Base-by-base conservation (phyloP, 306 rosid species). In the Quercus robur region DNA sequence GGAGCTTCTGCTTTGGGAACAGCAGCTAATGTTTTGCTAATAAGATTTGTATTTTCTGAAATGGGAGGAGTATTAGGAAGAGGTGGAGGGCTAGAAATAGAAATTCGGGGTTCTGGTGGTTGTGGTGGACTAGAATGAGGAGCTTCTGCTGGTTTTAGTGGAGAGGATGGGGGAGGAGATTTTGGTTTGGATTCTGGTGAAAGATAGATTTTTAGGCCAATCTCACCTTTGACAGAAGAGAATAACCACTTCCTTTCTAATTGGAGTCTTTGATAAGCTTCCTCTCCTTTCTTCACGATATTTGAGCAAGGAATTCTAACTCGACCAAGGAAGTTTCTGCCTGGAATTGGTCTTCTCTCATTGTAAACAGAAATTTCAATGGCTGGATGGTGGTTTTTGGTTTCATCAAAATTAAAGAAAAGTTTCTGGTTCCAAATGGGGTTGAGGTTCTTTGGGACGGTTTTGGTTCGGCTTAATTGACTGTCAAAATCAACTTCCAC, bases 171-270 rank as follows among this genome's bases (percentile, higher is more conserved):
- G 66, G 81, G 58, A 77, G 52, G 20, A 54, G 57, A 26, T 83
- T 85, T 84, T 5, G 61, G 25, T 76, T 73, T 71, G 74, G 81
- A 79, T 26, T 80, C 86, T 74, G 86, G 81, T 81, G 87, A 73
- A 81, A 85, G 57, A 51, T 89, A 92, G 20, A 86, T 68, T 92
- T 89, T 90, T 6, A 92, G 85, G 84, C 92, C 92, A 89, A 89
- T 87, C 81, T 90, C 95, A 66, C 97, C 97, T 81, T 85, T 90
- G 70, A 87, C 95, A 82, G 92, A 25, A 44, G 91, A 87, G 74
- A 87, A 80, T 82, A 89, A 70, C 88, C 88, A 85, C 87, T 87
- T 92, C 61, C 83, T 89, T 75, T 86, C 90, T 19, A 88, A 80
- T 7, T 80, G 90, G 80, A 83, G 87, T 80, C 62, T 83, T 81